phyloP scores from a whole-genome alignment of 768 basidiomycete genomes.

The Russula abietina region DNA sequence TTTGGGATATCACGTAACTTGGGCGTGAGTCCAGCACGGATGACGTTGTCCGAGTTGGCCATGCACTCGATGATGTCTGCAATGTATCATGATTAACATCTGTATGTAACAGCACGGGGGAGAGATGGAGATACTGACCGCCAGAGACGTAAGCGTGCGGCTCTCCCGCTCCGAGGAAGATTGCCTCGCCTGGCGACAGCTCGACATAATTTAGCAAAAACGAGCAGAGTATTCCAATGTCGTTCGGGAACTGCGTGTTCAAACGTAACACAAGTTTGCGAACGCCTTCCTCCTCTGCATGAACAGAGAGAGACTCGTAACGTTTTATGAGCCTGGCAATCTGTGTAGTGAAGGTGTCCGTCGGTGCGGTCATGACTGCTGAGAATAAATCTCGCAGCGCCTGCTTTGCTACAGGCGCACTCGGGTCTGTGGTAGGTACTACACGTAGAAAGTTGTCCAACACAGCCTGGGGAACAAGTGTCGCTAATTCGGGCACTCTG shows the following conservation, averaged over 20 bases:
- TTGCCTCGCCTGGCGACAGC: slow-evolving; percentile 78
- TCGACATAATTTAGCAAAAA: slow-evolving; percentile 84
- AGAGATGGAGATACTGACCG: slow-evolving; percentile 44
- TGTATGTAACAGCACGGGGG: slow-evolving; percentile 1
- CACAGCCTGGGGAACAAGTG: slow-evolving; percentile 57
- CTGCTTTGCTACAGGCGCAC: slow-evolving; percentile 46
- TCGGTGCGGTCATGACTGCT: slow-evolving; percentile 77
- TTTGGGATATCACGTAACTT: slow-evolving; percentile 93
- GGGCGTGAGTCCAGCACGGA: slow-evolving; percentile 95
- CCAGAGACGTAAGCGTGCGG: slow-evolving; percentile 96
- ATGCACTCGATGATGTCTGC: slow-evolving; percentile 97
- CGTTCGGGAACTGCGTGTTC: slow-evolving; percentile 76
- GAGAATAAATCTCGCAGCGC: slow-evolving; percentile 74
- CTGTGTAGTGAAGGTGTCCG: slow-evolving; percentile 44
- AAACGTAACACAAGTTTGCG: slow-evolving; percentile 58
- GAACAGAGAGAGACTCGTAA: slow-evolving; percentile 45
- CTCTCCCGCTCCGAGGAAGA: slow-evolving; percentile 92
- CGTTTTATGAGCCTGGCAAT: slow-evolving; percentile 54
- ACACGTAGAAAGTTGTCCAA: slow-evolving; percentile 45
- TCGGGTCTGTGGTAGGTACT: slow-evolving; percentile 39
- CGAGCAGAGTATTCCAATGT: slow-evolving; percentile 89
- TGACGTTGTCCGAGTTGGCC: slow-evolving; percentile 99
- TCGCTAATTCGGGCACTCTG: slow-evolving; percentile 67
- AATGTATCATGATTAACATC: not conserved
- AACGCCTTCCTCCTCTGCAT: slow-evolving; percentile 41